Evolutionary conservation across 1,284 basidiomycete genomes (phyloP), one percentile per base, ranked within the genome.

Genomic region (Boletellus sp.): DNA sequence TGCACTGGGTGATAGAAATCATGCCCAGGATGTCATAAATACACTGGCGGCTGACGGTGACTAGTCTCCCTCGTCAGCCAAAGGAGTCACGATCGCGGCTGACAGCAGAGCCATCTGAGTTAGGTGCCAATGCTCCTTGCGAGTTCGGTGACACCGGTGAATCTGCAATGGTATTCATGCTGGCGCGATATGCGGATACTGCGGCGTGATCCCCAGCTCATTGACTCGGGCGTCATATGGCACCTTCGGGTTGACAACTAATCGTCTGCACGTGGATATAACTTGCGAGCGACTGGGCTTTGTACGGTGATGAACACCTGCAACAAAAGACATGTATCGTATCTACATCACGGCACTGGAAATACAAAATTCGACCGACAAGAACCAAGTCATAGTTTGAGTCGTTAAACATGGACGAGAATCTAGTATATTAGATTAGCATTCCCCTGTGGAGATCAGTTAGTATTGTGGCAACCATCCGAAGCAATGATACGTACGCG

Each of bases 401-500:
- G 35, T 18, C 32, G 19, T 35, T 15, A 15, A 5, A 22, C 21
- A 45, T 24, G 4, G 16, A 45, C 18, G 15, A 35, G 32, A 5
- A 22, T 21, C 21, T 15, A 16, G 12, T 16, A 26, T 15, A 37
- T 71, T 57, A 80, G 21, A 79, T 67, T 59, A 80, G 58, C 78
- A 80, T 80, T 51, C 78, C 79, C 22, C 79, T 80, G 47, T n/a
- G 26, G 50, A 18, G 44, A 49, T 42, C 33, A 15, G 36, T 66
- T 35, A 64, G 50, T 22, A 13, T 35, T 4, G 13, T 28, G 19
- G 5, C 12, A 33, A 5, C 8, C 21, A 35, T 51, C 52, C 39
- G 49, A 58, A 52, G 46, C 46, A 48, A 22, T 15, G 13, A 26
- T 35, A 75, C 82, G 55, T 74, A 84, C 76, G 84, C 83, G 62